A percentile compares a stretch with the other conserved stretches of the same genome.
These are phyloP conservation scores for Leccinum barrowsii DNA, from an alignment of 768 basidiomycete genomes.

Conservation along the genomic window DNA sequence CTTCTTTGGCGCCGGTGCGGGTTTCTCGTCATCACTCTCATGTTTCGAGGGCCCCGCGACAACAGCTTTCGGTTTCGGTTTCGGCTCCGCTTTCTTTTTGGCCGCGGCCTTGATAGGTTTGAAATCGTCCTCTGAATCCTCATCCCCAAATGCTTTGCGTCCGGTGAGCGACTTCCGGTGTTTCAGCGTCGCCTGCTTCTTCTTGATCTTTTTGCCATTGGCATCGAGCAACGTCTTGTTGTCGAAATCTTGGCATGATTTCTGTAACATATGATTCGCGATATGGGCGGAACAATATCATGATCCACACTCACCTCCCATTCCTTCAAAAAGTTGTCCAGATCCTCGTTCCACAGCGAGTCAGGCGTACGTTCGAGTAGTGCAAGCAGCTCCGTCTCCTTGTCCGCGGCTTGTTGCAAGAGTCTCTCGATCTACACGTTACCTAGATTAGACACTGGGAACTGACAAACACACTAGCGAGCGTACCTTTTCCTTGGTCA, in stretches of 20 bases:
- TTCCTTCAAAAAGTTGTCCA: constrained; percentile 76
- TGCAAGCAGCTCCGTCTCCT: constrained; percentile 74
- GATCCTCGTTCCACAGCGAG: constrained; percentile 86
- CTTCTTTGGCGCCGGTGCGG: constrained; percentile 28
- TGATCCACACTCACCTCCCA: constrained; percentile 68
- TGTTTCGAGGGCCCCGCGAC: constrained; percentile 41
- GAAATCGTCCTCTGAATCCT: constrained; percentile 53
- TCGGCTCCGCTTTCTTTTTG: constrained; percentile 35
- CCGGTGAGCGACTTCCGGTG: constrained; percentile 49
- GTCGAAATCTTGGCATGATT: constrained; percentile 41
- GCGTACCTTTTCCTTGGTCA: constrained; percentile 87
- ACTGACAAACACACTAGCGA: not conserved
- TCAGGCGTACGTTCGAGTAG: constrained; percentile 77
- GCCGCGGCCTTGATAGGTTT: constrained; percentile 47
- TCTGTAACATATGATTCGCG: constrained; percentile 27
- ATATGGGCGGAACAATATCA: not conserved
- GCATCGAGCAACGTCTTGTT: constrained; percentile 44
- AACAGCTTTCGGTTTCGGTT: constrained; percentile 22
- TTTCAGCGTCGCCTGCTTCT: constrained; percentile 53
- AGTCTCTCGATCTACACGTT: constrained; percentile 74
- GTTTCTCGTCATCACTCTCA: constrained; percentile 41
- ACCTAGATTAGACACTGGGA: constrained; percentile 4
- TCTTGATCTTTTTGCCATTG: constrained; percentile 52
- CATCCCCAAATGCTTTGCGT: constrained; percentile 35
- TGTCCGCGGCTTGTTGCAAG: constrained; percentile 70